phyloP scores from a whole-genome alignment of 305 asterid genomes.

The Fraxinus angustifolia region DNA sequence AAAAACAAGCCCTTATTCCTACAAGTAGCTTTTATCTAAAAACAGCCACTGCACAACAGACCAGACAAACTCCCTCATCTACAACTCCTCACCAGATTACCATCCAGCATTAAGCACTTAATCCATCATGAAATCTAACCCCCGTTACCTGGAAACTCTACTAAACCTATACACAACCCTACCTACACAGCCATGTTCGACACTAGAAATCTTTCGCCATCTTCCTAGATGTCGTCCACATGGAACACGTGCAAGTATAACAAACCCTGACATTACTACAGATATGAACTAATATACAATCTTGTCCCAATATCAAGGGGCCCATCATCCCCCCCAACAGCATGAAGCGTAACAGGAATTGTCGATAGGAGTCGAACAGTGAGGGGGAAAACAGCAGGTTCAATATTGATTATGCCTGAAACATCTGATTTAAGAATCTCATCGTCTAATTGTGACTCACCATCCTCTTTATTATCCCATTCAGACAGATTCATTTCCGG shows the following conservation, averaged over 20 bases:
- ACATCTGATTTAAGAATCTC: neutral
- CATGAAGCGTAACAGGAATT: constrained; percentile 68
- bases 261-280: constrained; percentile 23
- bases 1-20: constrained; percentile 34
- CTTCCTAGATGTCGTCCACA: neutral
- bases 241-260: neutral
- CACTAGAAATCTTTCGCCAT: constrained; percentile 2
- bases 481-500: constrained; percentile 14
- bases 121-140: constrained; percentile 17
- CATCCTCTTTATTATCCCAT: constrained; percentile 4
- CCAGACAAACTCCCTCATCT: constrained; percentile 17
- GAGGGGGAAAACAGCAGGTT: constrained; percentile 72
- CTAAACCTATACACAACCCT: constrained; percentile 23
- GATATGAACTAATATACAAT: constrained; percentile 63
- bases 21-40: constrained; percentile 10
- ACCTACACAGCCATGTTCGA: constrained; percentile 23
- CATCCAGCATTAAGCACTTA: constrained; percentile 1
- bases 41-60: constrained; percentile 4
- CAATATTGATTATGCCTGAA: constrained; percentile 19
- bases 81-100: constrained; percentile 9
- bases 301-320: constrained; percentile 75
- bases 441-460: neutral
- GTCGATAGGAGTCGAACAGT: constrained; percentile 61
- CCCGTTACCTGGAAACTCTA: neutral
- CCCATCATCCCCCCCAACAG: constrained; percentile 74